Evolutionary conservation across 768 basidiomycete genomes (phyloP), one percentile per base, ranked within the genome.

Genomic region (Leccinum pellstonianum): DNA sequence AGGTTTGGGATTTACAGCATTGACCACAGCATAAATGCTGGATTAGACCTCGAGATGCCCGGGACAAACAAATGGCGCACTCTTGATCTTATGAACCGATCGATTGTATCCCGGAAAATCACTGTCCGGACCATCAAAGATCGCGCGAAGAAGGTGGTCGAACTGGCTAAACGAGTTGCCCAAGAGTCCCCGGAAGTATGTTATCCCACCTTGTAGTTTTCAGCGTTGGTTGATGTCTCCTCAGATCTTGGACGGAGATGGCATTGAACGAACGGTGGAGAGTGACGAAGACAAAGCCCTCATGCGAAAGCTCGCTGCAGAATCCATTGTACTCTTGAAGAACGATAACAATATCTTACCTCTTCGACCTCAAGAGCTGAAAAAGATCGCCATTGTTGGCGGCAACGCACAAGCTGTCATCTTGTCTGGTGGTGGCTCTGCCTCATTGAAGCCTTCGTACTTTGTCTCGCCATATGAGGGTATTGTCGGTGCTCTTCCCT

Each of bases 31-130:
- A 76, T 90, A 61, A 91, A 91, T 59, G 88, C 89, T n/a, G 90
- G 90, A 3, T 76, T 91, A 23, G 87, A 91, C 67, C 80, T 93
- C 38, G 89, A 91, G 69, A 91, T 90, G 88, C 89, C 88, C 0
- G 90, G 90, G 2, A 75, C 75, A 14, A 86, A 86, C 73, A 89
- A 90, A 63, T 90, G 88, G 90, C 81, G 90, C 7, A 83, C 82
- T 0, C 77, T 86, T n/a, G 85, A 87, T 60, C 79, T 85, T 35
- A 81, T 90, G 65, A 83, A 83, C 62, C 80, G 87, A 25, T 82
- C 80, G 0, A 80, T 90, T 52, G 66, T 70, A 6, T 79, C 87
- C 1, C 76, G 86, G 19, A 93, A 93, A 73, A 71, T 92, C 48
- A 85, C 82, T 1, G 71, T 78, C n/a, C 79, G 83, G 15, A 84